Conservation (phyloP, 1,139 yeast genomes). For the Taphrina populina region DNA sequence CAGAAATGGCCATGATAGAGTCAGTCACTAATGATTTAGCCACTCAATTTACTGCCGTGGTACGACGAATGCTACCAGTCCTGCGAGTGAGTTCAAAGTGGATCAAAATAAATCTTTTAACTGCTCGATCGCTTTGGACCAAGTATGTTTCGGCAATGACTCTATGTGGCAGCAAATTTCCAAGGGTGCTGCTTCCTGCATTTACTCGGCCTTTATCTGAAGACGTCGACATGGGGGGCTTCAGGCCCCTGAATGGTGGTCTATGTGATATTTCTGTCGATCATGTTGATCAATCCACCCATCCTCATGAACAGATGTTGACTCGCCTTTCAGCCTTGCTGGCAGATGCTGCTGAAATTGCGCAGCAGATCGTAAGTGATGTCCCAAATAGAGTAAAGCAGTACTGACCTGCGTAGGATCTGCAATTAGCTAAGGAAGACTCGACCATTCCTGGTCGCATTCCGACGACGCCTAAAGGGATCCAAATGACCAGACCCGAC, state of each 20-base stretch:
- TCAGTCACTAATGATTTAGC: constrained; percentile 8
- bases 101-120: constrained; percentile 24
- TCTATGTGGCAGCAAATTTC: constrained; percentile 29
- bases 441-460: too few species aligned
- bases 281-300: constrained; percentile 18
- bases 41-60: constrained; percentile 28
- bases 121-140: constrained; percentile 33
- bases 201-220: constrained; percentile 36
- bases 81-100: constrained; percentile 37
- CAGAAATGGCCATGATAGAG: constrained; percentile 10
- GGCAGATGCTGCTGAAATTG: constrained; percentile 35
- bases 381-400: neutral
- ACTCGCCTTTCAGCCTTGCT: constrained; percentile 37
- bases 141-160: constrained; percentile 35
- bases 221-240: constrained; percentile 38
- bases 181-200: constrained; percentile 17
- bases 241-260: constrained; percentile 36
- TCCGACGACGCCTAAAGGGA: too few species aligned
- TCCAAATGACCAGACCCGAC: too few species aligned
- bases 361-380: constrained; percentile 3
- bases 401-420: neutral
- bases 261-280: constrained; percentile 25
- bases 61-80: constrained; percentile 35
- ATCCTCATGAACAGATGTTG: constrained; percentile 35
- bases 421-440: neutral